Evolutionary conservation across 2,329 filamentous ascomycete species (phyloP).

Genomic region (Pseudocercospora ulei): DNA sequence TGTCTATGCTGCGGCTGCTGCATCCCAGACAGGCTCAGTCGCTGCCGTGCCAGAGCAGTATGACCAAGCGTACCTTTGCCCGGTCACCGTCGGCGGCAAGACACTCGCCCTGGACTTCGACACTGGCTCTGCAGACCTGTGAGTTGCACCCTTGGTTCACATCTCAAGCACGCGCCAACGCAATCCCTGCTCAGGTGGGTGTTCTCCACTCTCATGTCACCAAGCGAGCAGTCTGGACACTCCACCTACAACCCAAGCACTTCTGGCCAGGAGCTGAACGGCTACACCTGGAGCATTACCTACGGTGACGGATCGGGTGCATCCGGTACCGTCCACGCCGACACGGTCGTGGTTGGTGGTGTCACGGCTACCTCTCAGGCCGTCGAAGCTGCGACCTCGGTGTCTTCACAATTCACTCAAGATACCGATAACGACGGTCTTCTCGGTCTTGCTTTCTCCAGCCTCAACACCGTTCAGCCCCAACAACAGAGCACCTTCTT

Average conservation of each 20-base stretch:
- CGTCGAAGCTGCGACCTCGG: conserved; percentile 53
- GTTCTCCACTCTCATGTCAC: conserved; percentile 51
- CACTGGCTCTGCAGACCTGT: conserved; percentile 60
- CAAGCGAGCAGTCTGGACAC: conserved; percentile 46
- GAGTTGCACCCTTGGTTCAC: conserved; percentile 33
- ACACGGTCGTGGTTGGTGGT: conserved; percentile 53
- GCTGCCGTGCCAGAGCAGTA: conserved; percentile 35
- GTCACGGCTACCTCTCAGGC: conserved; percentile 53
- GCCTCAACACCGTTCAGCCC: conserved; percentile 50
- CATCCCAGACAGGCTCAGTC: conserved; percentile 35
- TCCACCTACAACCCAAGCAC: conserved; percentile 47
- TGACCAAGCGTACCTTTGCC: conserved; percentile 40
- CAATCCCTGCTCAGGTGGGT: conserved; percentile 47
- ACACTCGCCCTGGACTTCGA: conserved; percentile 57
- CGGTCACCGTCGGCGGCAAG: conserved; percentile 55
- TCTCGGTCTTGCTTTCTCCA: conserved; percentile 51
- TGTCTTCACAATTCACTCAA: conserved; percentile 47
- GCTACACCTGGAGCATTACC: conserved; percentile 38
- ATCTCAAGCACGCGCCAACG: conserved; percentile 6
- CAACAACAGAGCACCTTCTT: conserved; percentile 49
- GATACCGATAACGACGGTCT: conserved; percentile 51
- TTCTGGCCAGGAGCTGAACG: conserved; percentile 33
- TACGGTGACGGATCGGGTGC: conserved; percentile 59
- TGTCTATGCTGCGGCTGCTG: conserved; percentile 31
- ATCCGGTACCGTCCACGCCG: conserved; percentile 55